Evolutionary conservation across 2,329 filamentous ascomycete genomes (phyloP).

Genomic region (Neopestalotiopsis rosae): DNA sequence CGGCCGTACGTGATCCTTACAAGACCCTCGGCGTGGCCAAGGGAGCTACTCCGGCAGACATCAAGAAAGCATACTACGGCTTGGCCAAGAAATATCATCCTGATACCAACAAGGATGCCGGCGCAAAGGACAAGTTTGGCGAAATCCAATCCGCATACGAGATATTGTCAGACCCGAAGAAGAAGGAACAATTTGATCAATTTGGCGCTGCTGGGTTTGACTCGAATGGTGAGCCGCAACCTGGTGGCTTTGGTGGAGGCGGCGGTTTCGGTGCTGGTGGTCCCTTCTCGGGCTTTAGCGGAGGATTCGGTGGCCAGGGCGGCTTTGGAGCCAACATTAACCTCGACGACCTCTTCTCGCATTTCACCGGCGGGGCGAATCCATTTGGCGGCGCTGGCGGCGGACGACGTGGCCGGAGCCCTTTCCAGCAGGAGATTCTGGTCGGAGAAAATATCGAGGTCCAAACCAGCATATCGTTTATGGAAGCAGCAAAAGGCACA

Average conservation of each 20-base stretch:
- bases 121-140: conserved; percentile 92
- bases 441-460: conserved; percentile 98
- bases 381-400: conserved; percentile 60
- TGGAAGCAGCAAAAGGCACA: conserved; percentile 93
- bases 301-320: conserved; percentile 42
- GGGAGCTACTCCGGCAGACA: conserved; percentile 80
- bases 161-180: conserved; percentile 88
- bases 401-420: conserved; percentile 57
- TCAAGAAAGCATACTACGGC: conserved; percentile 98
- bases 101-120: conserved; percentile 94
- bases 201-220: conserved; percentile 91
- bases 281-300: conserved; percentile 54
- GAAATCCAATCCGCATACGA: conserved; percentile 96
- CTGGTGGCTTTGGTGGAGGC: conserved; percentile 55
- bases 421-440: conserved; percentile 79
- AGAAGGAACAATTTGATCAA: conserved; percentile 89
- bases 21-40: conserved; percentile 83
- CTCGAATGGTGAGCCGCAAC: conserved; percentile 64
- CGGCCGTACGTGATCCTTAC: conserved; percentile 78
- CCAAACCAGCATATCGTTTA: conserved; percentile 89
- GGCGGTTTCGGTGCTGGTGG: conserved; percentile 67
- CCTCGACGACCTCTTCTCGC: conserved; percentile 94
- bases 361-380: conserved; percentile 68
- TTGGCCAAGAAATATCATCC: conserved; percentile 97
- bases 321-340: conserved; percentile 87